These are phyloP conservation scores for Cladorrhinum samala DNA, from an alignment of 495 filamentous ascomycete genomes.

Conservation along the genomic window DNA sequence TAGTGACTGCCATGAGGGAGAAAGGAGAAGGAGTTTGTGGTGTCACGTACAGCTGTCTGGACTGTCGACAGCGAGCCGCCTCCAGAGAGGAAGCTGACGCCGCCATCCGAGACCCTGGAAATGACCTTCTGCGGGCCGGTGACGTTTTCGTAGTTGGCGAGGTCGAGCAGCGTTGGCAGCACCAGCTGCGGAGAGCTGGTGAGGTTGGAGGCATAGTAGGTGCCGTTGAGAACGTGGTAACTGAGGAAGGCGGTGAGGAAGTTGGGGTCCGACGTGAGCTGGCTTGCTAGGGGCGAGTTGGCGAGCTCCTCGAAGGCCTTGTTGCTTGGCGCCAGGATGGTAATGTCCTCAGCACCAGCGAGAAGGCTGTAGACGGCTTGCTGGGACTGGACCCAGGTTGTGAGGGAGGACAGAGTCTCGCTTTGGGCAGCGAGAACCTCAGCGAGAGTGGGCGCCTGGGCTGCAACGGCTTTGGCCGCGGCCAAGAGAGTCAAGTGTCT, in stretches of 20 bases:
- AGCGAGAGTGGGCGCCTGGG: constrained; percentile 29
- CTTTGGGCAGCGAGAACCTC: constrained; percentile 35
- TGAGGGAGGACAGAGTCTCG: constrained; percentile 37
- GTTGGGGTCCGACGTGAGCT: constrained; percentile 28
- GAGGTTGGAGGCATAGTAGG: constrained; percentile 37
- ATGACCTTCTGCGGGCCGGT: constrained; percentile 38
- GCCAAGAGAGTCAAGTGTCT: constrained; percentile 27
- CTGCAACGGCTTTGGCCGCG: constrained; percentile 18
- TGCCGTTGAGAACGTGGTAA: constrained; percentile 63
- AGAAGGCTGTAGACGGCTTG: constrained; percentile 36
- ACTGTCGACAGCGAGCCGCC: constrained; percentile 30
- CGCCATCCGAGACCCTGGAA: constrained; percentile 24
- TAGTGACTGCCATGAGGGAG: constrained; percentile 11
- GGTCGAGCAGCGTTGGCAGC: constrained; percentile 50
- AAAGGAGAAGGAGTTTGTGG: background rate
- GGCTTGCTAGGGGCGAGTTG: constrained; percentile 20
- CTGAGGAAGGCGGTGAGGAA: constrained; percentile 45
- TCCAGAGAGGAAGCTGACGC: constrained; percentile 36
- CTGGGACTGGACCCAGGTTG: constrained; percentile 36
- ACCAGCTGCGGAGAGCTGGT: constrained; percentile 12
- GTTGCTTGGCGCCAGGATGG: constrained; percentile 60
- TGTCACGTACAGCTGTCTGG: constrained; percentile 25
- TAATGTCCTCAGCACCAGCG: constrained; percentile 47
- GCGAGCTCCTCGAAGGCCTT: constrained; percentile 44
- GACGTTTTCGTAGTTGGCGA: constrained; percentile 41